Evolutionary conservation across 139 green algal species (phyloP), one percentile per base, ranked within the genome.

Genomic region (Bryopsis sp.): DNA sequence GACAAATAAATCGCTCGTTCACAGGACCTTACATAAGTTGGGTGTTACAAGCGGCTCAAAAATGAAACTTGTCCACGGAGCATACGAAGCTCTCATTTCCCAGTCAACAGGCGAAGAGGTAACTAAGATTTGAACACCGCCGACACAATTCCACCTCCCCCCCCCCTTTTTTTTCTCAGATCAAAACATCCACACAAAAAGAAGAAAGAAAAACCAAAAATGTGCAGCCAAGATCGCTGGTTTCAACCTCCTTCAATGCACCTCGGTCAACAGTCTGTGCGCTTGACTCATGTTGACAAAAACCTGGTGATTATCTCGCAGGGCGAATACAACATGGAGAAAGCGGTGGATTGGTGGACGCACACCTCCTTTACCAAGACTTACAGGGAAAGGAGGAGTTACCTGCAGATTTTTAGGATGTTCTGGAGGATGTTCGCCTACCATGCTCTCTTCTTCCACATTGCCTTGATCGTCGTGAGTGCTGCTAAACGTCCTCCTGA

Each of bases 331-430:
- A 26, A 71, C 46, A 32, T 24, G 34, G 59, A 67, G 28, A 5
- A 39, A 19, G 79, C 79, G 0, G 47, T 64, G 6, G 74, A 81
- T 54, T 85, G 73, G 47, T 85, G 76, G 76, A 71, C 74, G 48
- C 29, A 67, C 26, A 43, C 33, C 37, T 67, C 76, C 26, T 85
- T 85, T 67, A 72, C 79, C 15, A 85, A 85, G 73, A 85, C 79
- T 3, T 85, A 77, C 70, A 67, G 73, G 7, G 79, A 85, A 74
- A 69, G 79, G 1, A 73, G 79, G 57, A 74, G 72, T 28, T 76
- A 60, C 73, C 37, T 71, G 8, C 73, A 75, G n/a, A 47, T 80
- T n/a, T 85, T 78, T 73, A 71, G 79, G 28, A 70, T 72, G 46
- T 82, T 79, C 54, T 85, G 73, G 73, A 69, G 79, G 26, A 75